phyloP scores from a whole-genome alignment of 2,329 filamentous ascomycete species.

The Aspergillus glaucus region DNA sequence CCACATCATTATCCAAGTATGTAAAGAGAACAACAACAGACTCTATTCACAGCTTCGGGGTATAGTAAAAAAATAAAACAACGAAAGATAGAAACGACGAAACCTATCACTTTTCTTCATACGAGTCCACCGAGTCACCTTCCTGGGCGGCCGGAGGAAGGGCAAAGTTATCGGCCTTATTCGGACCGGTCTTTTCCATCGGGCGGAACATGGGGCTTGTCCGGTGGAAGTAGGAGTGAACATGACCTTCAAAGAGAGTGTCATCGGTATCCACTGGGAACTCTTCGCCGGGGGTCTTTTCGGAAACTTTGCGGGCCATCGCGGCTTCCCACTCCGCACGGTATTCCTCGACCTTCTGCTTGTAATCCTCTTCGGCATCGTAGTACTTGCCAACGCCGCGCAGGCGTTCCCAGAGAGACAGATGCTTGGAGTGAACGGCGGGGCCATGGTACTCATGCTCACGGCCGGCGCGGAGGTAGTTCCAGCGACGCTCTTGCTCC shows the following conservation, averaged over 20 bases:
- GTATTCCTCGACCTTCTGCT: slow-evolving; percentile 80
- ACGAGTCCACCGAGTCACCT: slow-evolving; percentile 15
- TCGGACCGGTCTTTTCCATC: slow-evolving; percentile 24
- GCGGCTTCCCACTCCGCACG: slow-evolving; percentile 50
- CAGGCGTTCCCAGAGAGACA: slow-evolving; percentile 81
- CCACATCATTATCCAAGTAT: not conserved
- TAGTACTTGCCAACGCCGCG: slow-evolving; percentile 75
- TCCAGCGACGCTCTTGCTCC: slow-evolving; percentile 93
- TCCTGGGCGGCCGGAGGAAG: slow-evolving; percentile 30
- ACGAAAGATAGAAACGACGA: not conserved
- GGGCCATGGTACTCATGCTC: slow-evolving; percentile 85
- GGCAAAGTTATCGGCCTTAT: slow-evolving; percentile 26
- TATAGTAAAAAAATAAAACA: not conserved
- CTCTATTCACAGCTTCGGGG: not conserved
- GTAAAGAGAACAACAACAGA: not conserved
- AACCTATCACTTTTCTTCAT: slow-evolving; percentile 17
- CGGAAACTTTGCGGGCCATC: slow-evolving; percentile 43
- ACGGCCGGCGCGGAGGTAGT: slow-evolving; percentile 71
- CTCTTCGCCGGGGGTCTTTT: slow-evolving; percentile 38
- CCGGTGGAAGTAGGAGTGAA: slow-evolving; percentile 50
- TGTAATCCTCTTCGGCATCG: slow-evolving; percentile 73
- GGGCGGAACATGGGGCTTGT: slow-evolving; percentile 41
- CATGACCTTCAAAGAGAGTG: slow-evolving; percentile 43
- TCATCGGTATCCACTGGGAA: slow-evolving; percentile 38
- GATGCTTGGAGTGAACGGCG: slow-evolving; percentile 80